Evolutionary conservation across 352 stramenopile genomes (phyloP), one percentile per base, ranked within the genome.

Genomic region (Elongisporangium prolatum): DNA sequence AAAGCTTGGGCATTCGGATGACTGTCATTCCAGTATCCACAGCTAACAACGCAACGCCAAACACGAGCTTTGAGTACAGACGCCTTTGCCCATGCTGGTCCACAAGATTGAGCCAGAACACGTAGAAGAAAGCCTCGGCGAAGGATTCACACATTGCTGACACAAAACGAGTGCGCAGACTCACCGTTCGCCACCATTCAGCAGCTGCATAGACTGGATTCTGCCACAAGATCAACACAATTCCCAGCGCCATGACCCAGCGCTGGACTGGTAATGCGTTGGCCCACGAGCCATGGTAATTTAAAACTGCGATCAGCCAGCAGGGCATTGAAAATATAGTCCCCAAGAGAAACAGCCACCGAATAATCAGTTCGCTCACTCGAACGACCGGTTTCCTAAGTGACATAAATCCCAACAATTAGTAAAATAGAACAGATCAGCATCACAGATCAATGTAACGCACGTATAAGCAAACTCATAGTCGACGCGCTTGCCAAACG

Each of bases 391-490:
- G 83, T 28, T 88, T 90, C 9, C 85, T 94, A 62, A 14, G 34
- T 49, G n/a, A n/a, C 14, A 54, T 37, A n/a, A n/a, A 21, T 20
- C 22, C 50, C 18, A 21, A 21, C n/a, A 2, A 66, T n/a, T n/a
- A n/a, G n/a, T n/a, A n/a, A n/a, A n/a, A n/a, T n/a, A n/a, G n/a
- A n/a, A n/a, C n/a, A n/a, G n/a, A n/a, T n/a, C n/a, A n/a, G n/a
- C n/a, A n/a, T n/a, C n/a, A n/a, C n/a, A n/a, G n/a, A n/a, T n/a
- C n/a, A n/a, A n/a, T n/a, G n/a, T n/a, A n/a, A n/a, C 80, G 47
- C 80, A 94, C 85, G 83, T 89, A 62, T 89, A 95, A 2, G 77
- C 78, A 57, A 95, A 91, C 21, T 89, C 71, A 62, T 95, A 95
- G 8, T 71, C 59, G 40, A 95, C 69, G 5, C 75, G 59, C 22